Conservation (phyloP, 441 rosid species). For the Populus hybrid region DNA sequence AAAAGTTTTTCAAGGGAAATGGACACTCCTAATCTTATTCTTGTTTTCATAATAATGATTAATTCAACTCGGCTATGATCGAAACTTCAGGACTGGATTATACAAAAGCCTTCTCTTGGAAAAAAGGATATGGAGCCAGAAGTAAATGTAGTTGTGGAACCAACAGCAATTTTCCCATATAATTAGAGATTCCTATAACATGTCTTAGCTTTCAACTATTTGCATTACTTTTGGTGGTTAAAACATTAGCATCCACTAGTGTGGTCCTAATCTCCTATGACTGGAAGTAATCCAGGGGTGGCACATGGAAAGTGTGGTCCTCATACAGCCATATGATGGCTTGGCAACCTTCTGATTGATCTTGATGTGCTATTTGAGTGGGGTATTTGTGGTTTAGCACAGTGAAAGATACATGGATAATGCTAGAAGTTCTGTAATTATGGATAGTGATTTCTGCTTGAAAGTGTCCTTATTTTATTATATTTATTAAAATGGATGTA, state of each 20-base stretch:
- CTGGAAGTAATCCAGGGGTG: neutral
- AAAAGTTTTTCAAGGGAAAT: too few relatives aligned
- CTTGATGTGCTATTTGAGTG: neutral
- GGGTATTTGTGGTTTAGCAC: neutral
- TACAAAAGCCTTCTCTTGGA: neutral
- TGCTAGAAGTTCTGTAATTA: neutral
- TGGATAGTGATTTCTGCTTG: neutral
- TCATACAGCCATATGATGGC: neutral
- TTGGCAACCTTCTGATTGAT: neutral
- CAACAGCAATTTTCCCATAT: neutral
- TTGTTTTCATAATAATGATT: neutral
- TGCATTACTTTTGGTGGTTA: neutral
- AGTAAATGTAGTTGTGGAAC: neutral
- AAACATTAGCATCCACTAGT: neutral
- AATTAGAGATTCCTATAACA: neutral
- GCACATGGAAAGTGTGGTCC: neutral
- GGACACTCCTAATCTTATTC: neutral
- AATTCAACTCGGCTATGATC: neutral
- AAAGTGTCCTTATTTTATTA: neutral
- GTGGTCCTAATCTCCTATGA: neutral
- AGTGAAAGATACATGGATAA: neutral
- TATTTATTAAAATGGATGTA: neutral
- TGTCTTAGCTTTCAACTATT: neutral
- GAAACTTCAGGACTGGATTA: neutral
- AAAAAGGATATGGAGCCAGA: neutral